Conservation (phyloP, 2,329 filamentous ascomycete genomes). For the Epichloe gansuensis region DNA sequence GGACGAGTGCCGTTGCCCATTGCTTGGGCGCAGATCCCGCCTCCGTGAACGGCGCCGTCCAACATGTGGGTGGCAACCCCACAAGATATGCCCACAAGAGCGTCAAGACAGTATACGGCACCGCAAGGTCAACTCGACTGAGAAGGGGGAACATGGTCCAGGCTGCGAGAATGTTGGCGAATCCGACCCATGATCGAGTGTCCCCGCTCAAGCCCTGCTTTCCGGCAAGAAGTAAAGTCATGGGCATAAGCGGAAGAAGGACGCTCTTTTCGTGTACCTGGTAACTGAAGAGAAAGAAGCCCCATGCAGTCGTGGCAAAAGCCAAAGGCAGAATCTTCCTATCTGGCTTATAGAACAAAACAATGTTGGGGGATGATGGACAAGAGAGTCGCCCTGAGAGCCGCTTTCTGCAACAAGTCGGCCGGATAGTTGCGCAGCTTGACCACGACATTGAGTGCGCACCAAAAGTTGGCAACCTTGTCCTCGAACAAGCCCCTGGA, state of each 20-base stretch:
- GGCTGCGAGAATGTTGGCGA: conserved; percentile 76
- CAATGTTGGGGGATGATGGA: conserved; percentile 68
- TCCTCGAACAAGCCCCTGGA: conserved; percentile 94
- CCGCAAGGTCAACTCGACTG: conserved; percentile 65
- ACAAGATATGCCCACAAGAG: conserved; percentile 86
- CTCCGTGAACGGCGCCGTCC: conserved; percentile 53
- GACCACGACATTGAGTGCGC: conserved; percentile 75
- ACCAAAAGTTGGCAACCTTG: conserved; percentile 99
- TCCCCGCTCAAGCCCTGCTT: conserved; percentile 66
- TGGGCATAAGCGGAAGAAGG: conserved; percentile 79
- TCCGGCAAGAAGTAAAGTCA: conserved; percentile 76
- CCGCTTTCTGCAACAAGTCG: conserved; percentile 60
- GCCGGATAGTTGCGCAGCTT: conserved; percentile 70
- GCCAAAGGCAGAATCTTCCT: conserved; percentile 69
- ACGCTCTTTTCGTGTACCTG: conserved; percentile 99
- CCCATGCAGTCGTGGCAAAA: conserved; percentile 80
- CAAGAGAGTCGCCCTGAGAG: conserved; percentile 60
- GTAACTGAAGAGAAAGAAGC: conserved; percentile 94
- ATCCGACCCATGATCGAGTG: conserved; percentile 83
- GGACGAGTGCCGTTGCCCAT: conserved; percentile 54
- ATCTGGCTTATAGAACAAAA: conserved; percentile 68
- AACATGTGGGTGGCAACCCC: conserved; percentile 67
- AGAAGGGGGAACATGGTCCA: conserved; percentile 95
- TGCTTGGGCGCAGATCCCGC: conserved; percentile 20
- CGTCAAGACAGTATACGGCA: conserved; percentile 78